Base-by-base conservation (phyloP, 2,329 filamentous ascomycete species). In the Aspergillus awamori region DNA sequence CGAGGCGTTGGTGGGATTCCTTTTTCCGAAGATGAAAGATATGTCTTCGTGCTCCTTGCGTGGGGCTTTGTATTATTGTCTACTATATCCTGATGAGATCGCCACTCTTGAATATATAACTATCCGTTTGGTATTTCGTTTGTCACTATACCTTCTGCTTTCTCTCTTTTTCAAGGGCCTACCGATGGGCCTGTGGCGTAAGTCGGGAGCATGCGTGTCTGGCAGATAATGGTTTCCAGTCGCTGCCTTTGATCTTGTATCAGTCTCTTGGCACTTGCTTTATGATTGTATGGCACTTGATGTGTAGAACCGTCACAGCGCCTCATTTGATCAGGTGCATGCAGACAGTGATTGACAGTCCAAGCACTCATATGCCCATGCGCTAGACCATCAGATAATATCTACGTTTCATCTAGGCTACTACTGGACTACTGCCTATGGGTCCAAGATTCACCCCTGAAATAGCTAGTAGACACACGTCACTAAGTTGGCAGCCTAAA, bases 71-170 rank as follows among this genome's bases (percentile, higher is more conserved):
- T 36, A 36, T 20, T 39, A 56, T 45, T 56, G 30, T 43, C 33
- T 88, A 85, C 67, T 70, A 72, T 74, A 74, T 67, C 67, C 65
- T 66, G 62, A 68, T 57, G 91, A 79, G 66, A 96, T 80, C 20
- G 91, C 92, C 2, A 91, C 92, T 64, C 92, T 89, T 68, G 68
- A 64, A 69, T 67, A 60, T 72, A 63, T 51, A 53, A 41, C 53
- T 56, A 20, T 47, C 28, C 15, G 8, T 17, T 33, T 33, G n/a
- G 17, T 28, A 28, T n/a, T 2, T n/a, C 10, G 41, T 30, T 10
- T 30, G 4, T 11, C 28, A 30, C 5, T 11, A 30, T 30, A 30
- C 28, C 28, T 30, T 30, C 28, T 30, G 28, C 28, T 4, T 26
- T 4, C 6, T 26, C 24, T 26, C 6, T 20, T 1, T 30, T 30